Evolutionary conservation across 345 rosid genomes (phyloP), one percentile per base, ranked within the genome.

Genomic region (Lumnitzera littorea): DNA sequence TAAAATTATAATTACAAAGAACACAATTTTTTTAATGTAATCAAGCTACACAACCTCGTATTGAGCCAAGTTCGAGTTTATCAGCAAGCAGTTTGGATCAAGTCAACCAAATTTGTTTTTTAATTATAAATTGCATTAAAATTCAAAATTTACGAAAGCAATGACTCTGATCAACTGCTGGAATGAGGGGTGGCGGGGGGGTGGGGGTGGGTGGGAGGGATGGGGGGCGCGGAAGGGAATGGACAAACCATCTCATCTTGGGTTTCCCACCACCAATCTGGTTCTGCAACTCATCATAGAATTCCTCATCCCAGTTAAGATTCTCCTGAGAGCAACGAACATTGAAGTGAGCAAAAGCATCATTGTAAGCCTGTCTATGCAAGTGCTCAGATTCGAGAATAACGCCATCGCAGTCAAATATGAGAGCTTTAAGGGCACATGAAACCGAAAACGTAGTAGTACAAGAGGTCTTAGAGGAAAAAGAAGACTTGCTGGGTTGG

Each of bases 321-420:
- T 91, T 64, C 48, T 62, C 74, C 5, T 69, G 53, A 2, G 83
- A 67, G 67, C 90, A 80, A 15, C 83, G 76, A 51, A 94, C 97
- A 64, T 79, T 79, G 76, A 94, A 94, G 70, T 87, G 77, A 58
- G 86, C 67, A 66, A 94, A 94, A 48, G 98, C 91, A 29, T 92
- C 98, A 55, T 92, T 92, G 75, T 92, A 92, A 49, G 96, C 98
- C 74, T 89, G 90, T 60, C 96, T 91, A 57, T 92, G 96, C 51
- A 92, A 71, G 74, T 89, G 84, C 76, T 92, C 96, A 0, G 98
- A 92, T 46, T 92, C 98, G 0, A 92, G 78, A 51, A 92, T 92
- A 12, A 89, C 98, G 11, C 98, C 98, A 53, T 89, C 98, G 58
- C 98, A 92, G 68, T 92, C 96, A 59, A 92, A 92, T 15, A 92